These are phyloP conservation scores for Pseudogymnoascus sp. DNA, from an alignment of 2,329 filamentous ascomycete genomes.

Conservation along the genomic window DNA sequence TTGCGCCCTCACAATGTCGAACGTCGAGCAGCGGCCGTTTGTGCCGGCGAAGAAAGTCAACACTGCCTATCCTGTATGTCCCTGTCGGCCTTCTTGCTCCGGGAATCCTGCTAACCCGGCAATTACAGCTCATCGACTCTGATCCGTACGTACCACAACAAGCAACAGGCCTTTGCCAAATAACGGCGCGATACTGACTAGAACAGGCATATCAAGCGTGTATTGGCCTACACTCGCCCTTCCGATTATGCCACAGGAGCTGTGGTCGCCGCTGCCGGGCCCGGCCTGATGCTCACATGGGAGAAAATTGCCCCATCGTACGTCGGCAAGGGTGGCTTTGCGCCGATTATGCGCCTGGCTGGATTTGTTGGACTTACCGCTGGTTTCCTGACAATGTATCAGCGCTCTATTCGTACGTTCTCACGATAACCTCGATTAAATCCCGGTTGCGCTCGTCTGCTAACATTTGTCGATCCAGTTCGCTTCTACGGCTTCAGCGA, in stretches of 20 bases:
- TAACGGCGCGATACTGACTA: conserved; percentile 24
- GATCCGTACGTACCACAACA: conserved; percentile 68
- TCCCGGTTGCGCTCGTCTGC: not conserved
- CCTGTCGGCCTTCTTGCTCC: conserved; percentile 12
- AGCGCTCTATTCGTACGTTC: conserved; percentile 73
- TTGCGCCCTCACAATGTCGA: conserved; percentile 28
- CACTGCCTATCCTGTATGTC: conserved; percentile 79
- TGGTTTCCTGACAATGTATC: conserved; percentile 79
- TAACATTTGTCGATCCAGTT: conserved; percentile 43
- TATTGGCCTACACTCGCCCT: conserved; percentile 76
- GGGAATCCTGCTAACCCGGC: conserved; percentile 24
- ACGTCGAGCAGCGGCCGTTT: conserved; percentile 38
- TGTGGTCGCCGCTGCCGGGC: conserved; percentile 62
- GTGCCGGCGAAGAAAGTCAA: conserved; percentile 72
- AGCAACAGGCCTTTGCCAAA: not conserved
- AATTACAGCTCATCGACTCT: conserved; percentile 86
- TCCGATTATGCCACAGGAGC: conserved; percentile 74
- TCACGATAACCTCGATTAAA: not conserved
- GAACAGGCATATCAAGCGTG: conserved; percentile 78
- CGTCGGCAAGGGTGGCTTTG: conserved; percentile 74
- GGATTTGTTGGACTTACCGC: conserved; percentile 66
- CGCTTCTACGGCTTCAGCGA: conserved; percentile 94
- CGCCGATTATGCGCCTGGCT: conserved; percentile 72
- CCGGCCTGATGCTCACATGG: conserved; percentile 67
- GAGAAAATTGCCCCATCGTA: conserved; percentile 81